Percentiles rank a stretch among this genome's conserved stretches.
phyloP scores from a whole-genome alignment of 2,329 filamentous ascomycete genomes.

The Colletotrichum sp. region DNA sequence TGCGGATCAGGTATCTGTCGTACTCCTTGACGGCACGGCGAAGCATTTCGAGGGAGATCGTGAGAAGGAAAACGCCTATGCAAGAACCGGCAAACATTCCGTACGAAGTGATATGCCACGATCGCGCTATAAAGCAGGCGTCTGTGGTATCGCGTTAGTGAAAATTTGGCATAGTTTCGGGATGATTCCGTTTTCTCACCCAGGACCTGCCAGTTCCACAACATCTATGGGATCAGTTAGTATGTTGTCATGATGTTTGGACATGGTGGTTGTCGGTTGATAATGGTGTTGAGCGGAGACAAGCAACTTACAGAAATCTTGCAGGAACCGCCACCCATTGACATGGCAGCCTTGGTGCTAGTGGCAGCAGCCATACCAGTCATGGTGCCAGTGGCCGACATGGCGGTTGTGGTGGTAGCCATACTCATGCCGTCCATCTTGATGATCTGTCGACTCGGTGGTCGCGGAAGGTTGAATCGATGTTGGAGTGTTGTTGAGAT shows the following conservation, averaged over 20 bases:
- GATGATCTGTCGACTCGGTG: not conserved
- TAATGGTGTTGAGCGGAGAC: constrained; percentile 2
- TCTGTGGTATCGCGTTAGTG: too few relatives aligned
- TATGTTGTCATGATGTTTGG: too few relatives aligned
- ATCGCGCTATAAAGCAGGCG: constrained; percentile 22
- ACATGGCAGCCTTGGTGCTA: constrained; percentile 11
- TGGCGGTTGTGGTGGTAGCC: not conserved
- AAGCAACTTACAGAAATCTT: constrained; percentile 46
- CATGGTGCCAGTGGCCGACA: constrained; percentile 16
- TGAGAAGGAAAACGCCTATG: constrained; percentile 78
- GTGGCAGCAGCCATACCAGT: constrained; percentile 11
- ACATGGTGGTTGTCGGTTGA: not conserved
- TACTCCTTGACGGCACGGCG: constrained; percentile 75
- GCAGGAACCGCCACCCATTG: constrained; percentile 21
- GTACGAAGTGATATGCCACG: constrained; percentile 72
- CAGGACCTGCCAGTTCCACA: constrained; percentile 62
- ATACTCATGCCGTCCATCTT: constrained; percentile 6
- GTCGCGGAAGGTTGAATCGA: not conserved
- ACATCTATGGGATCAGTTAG: constrained; percentile 58
- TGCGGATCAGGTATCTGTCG: constrained; percentile 67
- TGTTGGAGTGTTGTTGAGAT: not conserved
- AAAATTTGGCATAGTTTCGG: constrained; percentile 61
- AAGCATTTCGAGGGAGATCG: constrained; percentile 73
- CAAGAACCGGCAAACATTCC: constrained; percentile 82
- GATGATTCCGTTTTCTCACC: too few relatives aligned